Evolutionary conservation across 306 rosid species (phyloP).

Genomic region (Casuarina equisetifolia): DNA sequence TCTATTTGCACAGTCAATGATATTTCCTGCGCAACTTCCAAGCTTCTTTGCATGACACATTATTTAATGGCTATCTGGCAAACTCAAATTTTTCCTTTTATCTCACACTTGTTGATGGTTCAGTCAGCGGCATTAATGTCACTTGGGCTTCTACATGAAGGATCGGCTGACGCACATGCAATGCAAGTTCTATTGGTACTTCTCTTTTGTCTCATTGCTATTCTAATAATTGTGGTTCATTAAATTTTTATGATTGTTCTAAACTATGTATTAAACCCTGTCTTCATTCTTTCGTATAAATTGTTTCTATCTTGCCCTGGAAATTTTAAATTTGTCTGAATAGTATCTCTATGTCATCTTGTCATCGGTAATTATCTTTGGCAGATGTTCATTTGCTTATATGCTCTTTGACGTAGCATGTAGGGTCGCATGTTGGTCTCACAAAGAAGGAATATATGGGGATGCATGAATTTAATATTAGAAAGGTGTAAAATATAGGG

Average conservation of each 20-base stretch:
- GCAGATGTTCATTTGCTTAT: not conserved
- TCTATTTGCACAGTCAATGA: not conserved
- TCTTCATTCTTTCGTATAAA: not conserved
- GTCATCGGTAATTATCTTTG: not conserved
- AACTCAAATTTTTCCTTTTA: slow-evolving; percentile 30
- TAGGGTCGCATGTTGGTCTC: not conserved
- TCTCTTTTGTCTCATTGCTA: slow-evolving; percentile 30
- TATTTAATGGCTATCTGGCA: slow-evolving; percentile 9
- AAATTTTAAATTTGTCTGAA: not conserved
- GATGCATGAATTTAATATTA: not conserved
- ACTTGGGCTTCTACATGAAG: slow-evolving; percentile 84
- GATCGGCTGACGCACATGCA: slow-evolving; percentile 90
- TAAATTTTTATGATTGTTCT: slow-evolving; percentile 9
- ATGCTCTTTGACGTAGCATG: not conserved
- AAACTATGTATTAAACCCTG: not conserved
- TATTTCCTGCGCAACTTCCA: slow-evolving; percentile 3
- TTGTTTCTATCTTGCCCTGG: not conserved
- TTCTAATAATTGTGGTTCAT: not conserved
- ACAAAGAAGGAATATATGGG: not conserved
- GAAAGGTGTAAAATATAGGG: not conserved
- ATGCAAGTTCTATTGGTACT: slow-evolving; percentile 88
- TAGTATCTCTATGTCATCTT: not conserved
- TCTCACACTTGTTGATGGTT: slow-evolving; percentile 20
- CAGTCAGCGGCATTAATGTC: slow-evolving; percentile 97
- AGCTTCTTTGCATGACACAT: slow-evolving; percentile 9